Evolutionary conservation across 176 grass and related monocot genomes (phyloP).

Genomic region (Oryza nivara): DNA sequence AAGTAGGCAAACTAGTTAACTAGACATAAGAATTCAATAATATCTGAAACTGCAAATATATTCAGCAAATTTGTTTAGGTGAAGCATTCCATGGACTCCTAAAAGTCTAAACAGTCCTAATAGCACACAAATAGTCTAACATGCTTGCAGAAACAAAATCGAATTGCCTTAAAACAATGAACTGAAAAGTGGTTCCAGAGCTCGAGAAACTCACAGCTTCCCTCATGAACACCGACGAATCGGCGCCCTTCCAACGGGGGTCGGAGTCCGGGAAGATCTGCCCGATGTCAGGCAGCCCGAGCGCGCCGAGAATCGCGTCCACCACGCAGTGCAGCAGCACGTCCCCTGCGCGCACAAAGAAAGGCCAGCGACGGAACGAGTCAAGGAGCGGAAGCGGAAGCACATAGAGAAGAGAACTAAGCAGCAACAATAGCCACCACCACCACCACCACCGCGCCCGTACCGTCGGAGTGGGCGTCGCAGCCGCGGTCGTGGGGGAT

Average conservation of each 20-base stretch:
- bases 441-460: neutral
- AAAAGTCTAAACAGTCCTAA: neutral
- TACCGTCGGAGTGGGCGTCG: constrained; percentile 97
- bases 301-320: constrained; percentile 95
- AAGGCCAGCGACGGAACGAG: constrained; percentile 23
- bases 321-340: constrained; percentile 98
- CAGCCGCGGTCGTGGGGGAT: constrained; percentile 96
- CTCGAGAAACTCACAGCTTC: constrained; percentile 76
- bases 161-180: neutral
- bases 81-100: constrained; percentile 2
- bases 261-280: constrained; percentile 98
- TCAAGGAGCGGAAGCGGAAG: neutral
- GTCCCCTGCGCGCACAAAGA: constrained; percentile 61
- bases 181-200: neutral
- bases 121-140: neutral
- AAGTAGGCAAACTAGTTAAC: neutral
- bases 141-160: neutral
- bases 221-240: constrained; percentile 80
- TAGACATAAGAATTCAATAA: neutral
- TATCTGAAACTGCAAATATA: constrained; percentile 13
- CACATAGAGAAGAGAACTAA: neutral
- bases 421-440: neutral
- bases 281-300: constrained; percentile 95
- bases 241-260: constrained; percentile 86
- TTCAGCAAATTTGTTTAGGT: neutral